phyloP scores from a whole-genome alignment of 192 early-diverging fungal genomes.

The Radiomyces spectabilis region DNA sequence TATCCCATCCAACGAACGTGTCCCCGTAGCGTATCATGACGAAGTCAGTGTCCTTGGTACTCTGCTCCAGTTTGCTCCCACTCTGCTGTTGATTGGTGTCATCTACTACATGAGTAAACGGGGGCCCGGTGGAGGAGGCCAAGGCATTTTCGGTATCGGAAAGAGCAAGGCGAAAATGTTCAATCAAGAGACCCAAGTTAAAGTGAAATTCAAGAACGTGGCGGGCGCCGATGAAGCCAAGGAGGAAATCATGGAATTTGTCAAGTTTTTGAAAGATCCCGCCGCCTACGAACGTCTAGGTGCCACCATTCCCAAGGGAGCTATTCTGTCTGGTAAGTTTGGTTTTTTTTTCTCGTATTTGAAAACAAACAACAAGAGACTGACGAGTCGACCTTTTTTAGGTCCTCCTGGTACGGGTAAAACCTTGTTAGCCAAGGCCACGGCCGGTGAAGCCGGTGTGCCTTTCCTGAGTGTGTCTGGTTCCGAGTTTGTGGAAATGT shows the following conservation, averaged over 20 bases:
- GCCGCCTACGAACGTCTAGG: constrained; percentile 85
- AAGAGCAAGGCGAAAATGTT: constrained; percentile 94
- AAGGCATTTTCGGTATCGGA: constrained; percentile 90
- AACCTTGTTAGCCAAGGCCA: constrained; percentile 98
- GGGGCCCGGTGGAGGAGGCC: constrained; percentile 52
- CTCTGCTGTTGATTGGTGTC: constrained; percentile 81
- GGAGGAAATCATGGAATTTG: constrained; percentile 99
- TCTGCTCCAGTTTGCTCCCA: constrained; percentile 88
- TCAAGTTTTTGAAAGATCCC: constrained; percentile 97
- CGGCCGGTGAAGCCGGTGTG: constrained; percentile 97
- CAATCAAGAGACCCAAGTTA: constrained; percentile 94
- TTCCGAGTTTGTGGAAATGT: constrained; percentile 99
- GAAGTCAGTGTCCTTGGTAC: constrained; percentile 69
- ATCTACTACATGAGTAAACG: constrained; percentile 83
- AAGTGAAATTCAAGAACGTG: constrained; percentile 98
- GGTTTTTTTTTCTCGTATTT: too few relatives aligned
- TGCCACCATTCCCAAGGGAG: constrained; percentile 98
- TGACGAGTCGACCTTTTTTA: constrained; percentile 11
- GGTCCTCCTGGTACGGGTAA: constrained; percentile 92
- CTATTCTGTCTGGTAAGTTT: constrained; percentile 72
- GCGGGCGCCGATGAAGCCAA: constrained; percentile 99
- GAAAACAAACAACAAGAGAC: not conserved
- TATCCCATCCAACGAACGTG: constrained; percentile 82
- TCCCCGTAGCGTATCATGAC: constrained; percentile 87
- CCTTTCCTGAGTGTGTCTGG: constrained; percentile 98